These are phyloP conservation scores for Styphnolobium japonicum DNA, from an alignment of 306 rosid genomes.

Conservation along the genomic window DNA sequence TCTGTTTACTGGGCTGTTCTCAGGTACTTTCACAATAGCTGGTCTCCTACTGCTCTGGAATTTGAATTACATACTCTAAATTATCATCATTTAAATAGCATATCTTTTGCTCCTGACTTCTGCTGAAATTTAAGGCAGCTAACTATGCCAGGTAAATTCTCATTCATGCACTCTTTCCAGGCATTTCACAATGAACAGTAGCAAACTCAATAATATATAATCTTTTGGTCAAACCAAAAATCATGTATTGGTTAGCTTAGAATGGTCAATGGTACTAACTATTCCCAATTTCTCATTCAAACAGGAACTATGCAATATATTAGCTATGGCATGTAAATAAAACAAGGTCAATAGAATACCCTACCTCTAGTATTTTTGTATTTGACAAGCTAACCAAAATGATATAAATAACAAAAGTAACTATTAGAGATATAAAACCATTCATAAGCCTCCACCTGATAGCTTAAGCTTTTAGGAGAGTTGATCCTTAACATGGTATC, in stretches of 20 bases:
- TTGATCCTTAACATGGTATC: no score
- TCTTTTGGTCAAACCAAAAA: background rate
- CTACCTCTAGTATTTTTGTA: background rate
- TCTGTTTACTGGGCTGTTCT: background rate
- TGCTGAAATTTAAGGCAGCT: background rate
- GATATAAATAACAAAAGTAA: background rate
- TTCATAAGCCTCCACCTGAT: no score
- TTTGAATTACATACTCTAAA: no score
- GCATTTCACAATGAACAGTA: background rate
- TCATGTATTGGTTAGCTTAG: background rate
- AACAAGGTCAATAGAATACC: background rate
- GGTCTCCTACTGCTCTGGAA: background rate
- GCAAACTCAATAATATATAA: background rate
- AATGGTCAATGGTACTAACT: background rate
- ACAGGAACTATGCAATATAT: background rate
- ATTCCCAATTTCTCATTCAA: background rate
- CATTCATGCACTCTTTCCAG: background rate
- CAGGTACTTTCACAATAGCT: background rate
- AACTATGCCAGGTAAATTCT: background rate
- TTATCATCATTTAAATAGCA: background rate
- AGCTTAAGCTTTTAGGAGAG: no score
- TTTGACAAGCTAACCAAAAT: background rate
- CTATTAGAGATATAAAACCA: no score
- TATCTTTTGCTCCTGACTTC: background rate
- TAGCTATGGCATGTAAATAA: background rate